Conservation (phyloP, 257 asterid species). For the Vinca minor region DNA sequence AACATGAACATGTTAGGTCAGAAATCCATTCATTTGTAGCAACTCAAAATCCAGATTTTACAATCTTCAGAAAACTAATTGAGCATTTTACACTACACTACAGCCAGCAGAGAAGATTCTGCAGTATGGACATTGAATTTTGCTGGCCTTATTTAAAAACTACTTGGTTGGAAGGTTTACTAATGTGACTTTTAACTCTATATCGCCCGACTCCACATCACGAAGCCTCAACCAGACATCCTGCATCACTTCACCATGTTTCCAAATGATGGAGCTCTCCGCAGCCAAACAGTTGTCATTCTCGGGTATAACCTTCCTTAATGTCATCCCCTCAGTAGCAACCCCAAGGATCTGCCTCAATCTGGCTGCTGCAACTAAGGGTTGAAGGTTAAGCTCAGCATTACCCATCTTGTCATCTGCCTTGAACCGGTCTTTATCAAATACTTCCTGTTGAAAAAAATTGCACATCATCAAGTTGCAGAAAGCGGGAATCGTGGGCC, state of each 20-base stretch:
- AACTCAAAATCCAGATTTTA: not conserved
- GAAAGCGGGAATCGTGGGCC: not conserved
- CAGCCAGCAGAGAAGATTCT: too few species aligned
- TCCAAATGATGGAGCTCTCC: slow-evolving; percentile 31
- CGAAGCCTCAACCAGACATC: slow-evolving; percentile 40
- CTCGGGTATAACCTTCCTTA: slow-evolving; percentile 41
- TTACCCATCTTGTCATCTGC: slow-evolving; percentile 46
- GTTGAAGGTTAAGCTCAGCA: slow-evolving; percentile 36
- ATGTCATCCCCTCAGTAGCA: slow-evolving; percentile 29
- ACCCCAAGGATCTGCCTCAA: slow-evolving; percentile 31
- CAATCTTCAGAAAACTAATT: not conserved
- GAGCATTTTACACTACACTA: not conserved
- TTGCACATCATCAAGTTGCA: slow-evolving; percentile 1
- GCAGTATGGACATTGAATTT: not conserved
- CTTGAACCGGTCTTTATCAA: slow-evolving; percentile 40
- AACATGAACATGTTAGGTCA: not conserved
- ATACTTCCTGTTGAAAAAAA: slow-evolving; percentile 33
- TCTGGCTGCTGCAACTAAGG: slow-evolving; percentile 35
- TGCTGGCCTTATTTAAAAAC: not conserved
- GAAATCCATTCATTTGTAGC: not conserved
- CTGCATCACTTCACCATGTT: slow-evolving; percentile 33
- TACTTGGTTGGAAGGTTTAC: slow-evolving; percentile 20
- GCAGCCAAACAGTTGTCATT: slow-evolving; percentile 38
- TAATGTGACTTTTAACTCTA: slow-evolving; percentile 32
- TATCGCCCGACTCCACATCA: slow-evolving; percentile 42